Evolutionary conservation across 768 basidiomycete genomes (phyloP).

Genomic region (Multifurca ochricompacta): DNA sequence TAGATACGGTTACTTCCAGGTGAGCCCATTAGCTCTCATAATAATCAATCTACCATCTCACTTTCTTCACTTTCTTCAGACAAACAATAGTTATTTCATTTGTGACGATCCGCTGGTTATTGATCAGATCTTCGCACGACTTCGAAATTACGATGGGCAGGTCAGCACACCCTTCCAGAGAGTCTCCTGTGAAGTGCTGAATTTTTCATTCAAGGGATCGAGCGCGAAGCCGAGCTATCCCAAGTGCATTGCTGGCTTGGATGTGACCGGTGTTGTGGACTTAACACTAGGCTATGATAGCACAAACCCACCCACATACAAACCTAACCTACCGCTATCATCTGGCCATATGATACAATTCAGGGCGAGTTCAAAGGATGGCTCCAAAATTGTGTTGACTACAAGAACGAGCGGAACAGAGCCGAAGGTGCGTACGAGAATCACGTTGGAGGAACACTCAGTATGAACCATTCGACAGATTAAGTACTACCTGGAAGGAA

Average conservation of each 20-base stretch:
- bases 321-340: conserved; percentile 59
- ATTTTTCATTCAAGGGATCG: conserved; percentile 13
- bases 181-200: conserved; percentile 2
- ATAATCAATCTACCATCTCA: not conserved
- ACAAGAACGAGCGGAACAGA: conserved; percentile 83
- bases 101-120: conserved; percentile 62
- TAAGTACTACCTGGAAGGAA: conserved; percentile 86
- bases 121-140: conserved; percentile 55
- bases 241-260: conserved; percentile 47
- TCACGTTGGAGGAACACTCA: not conserved
- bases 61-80: conserved; percentile 41
- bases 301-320: conserved; percentile 55
- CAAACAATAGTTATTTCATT: conserved; percentile 75
- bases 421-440: conserved; percentile 52
- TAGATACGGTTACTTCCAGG: conserved; percentile 78
- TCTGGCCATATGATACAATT: conserved; percentile 86
- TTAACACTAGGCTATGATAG: conserved; percentile 75
- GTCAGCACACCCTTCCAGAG: conserved; percentile 16
- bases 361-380: conserved; percentile 38
- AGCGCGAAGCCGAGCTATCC: conserved; percentile 44
- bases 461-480: conserved; percentile 36
- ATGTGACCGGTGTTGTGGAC: conserved; percentile 60
- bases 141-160: conserved; percentile 51
- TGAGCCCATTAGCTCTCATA: conserved; percentile 21
- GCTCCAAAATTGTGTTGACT: conserved; percentile 56